These are phyloP conservation scores for Lasiosphaeris hirsuta DNA, from an alignment of 495 filamentous ascomycete species.

Conservation along the genomic window DNA sequence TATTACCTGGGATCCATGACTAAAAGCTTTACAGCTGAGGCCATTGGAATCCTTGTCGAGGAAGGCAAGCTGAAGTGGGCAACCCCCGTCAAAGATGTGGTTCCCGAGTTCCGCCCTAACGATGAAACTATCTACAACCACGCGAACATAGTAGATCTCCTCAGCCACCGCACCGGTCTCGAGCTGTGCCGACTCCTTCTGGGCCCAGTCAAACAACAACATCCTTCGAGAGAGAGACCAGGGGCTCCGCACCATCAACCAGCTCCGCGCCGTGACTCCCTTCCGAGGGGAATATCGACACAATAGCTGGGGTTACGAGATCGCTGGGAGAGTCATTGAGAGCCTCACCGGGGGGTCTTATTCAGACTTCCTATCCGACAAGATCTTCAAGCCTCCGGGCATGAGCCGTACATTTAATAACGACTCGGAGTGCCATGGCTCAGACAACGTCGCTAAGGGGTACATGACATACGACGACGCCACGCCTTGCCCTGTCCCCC, in stretches of 20 bases:
- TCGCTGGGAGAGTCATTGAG: slow-evolving; percentile 25
- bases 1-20: slow-evolving; percentile 15
- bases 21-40: slow-evolving; percentile 3
- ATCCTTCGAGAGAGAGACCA: slow-evolving; percentile 2
- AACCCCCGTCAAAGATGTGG: slow-evolving; percentile 7
- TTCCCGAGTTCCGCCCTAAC: slow-evolving; percentile 6
- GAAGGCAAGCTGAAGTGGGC: slow-evolving; percentile 1
- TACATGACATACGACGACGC: slow-evolving; percentile 2
- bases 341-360: slow-evolving; percentile 13
- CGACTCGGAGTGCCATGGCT: neutral
- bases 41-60: neutral
- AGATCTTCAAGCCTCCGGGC: slow-evolving; percentile 10
- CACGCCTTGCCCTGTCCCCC: slow-evolving; percentile 1
- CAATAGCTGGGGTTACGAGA: slow-evolving; percentile 25
- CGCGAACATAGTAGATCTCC: slow-evolving; percentile 5
- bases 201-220: slow-evolving; percentile 2
- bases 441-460: neutral
- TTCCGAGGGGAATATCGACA: slow-evolving; percentile 22
- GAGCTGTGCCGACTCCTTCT: neutral
- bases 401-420: slow-evolving; percentile 4
- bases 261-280: neutral
- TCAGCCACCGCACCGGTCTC: slow-evolving; percentile 13
- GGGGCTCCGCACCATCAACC: slow-evolving; percentile 1
- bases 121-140: neutral
- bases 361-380: slow-evolving; percentile 6